Base-by-base conservation (phyloP, 805 yeast species). In the Hanseniaspora meyeri region DNA sequence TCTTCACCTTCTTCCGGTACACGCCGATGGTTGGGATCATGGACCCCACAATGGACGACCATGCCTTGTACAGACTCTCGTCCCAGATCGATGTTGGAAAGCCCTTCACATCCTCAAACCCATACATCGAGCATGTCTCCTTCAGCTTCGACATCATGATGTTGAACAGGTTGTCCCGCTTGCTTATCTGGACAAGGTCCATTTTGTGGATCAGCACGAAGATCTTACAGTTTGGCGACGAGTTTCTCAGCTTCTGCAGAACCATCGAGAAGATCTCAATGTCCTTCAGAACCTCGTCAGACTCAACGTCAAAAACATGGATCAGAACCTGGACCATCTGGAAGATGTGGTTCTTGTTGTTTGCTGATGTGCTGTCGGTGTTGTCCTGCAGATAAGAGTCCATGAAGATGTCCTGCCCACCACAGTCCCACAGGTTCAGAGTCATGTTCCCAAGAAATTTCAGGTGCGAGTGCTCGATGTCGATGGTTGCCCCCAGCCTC, bases 1-100 rank as follows among this genome's bases (percentile, higher is more conserved):
- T 82, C 49, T 82, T 71, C 59, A 93, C 73, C 65, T 87, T 85
- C 58, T 78, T 78, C 68, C 91, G 91, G 64, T 88, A 85, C 16
- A 81, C 71, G 40, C 80, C 76, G 79, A 91, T 90, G 64, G 93
- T 91, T 14, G 98, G 97, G 57, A 93, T 91, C 62, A 93, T 75
- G 1, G 96, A 85, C 65, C 97, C 90, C 38, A 93, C 97, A 59
- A 93, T 91, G 51, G 83, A 86, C 2, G 96, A 87, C 98, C 98
- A 93, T 1, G 98, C 98, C 68, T 86, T 90, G 68, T 91, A 93
- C 58, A 91, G 73, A 64, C 91, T 82, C 68, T 91, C 97, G 70
- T 91, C 97, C 97, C 97, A 91, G 57, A 91, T 91, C 1, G 96
- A 87, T 0, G 97, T 93, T 6, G 96, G 91, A 66, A 89, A 91